A percentile compares a stretch with the other conserved stretches of the same genome.
Conservation (phyloP, 2,329 filamentous ascomycete species). For the Fusarium oligoseptatum region DNA sequence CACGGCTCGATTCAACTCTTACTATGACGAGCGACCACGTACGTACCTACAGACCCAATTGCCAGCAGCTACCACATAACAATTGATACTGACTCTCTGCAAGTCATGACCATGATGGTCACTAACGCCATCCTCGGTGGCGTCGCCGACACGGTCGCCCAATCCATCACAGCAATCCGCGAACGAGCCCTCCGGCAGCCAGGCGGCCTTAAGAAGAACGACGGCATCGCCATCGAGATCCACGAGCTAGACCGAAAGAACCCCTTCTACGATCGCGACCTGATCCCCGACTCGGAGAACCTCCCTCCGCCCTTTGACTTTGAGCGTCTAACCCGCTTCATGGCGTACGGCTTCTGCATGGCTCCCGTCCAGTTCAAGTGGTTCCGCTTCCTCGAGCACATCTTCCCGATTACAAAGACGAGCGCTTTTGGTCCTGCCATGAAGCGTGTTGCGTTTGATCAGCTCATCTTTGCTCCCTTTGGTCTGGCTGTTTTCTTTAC, state of each 20-base stretch:
- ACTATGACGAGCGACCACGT: slow-evolving; percentile 92
- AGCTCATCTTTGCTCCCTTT: slow-evolving; percentile 91
- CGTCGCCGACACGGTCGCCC: slow-evolving; percentile 95
- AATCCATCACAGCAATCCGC: slow-evolving; percentile 88
- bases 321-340: slow-evolving; percentile 92
- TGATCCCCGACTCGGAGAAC: slow-evolving; percentile 72
- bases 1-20: slow-evolving; percentile 89
- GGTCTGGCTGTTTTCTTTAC: slow-evolving; percentile 92
- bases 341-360: slow-evolving; percentile 98
- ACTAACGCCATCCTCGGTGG: slow-evolving; percentile 97
- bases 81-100: slow-evolving; percentile 19
- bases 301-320: slow-evolving; percentile 93
- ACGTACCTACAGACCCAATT: slow-evolving; percentile 48
- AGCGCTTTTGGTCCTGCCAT: slow-evolving; percentile 81
- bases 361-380: slow-evolving; percentile 95
- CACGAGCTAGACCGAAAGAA: slow-evolving; percentile 88
- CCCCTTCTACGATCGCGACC: slow-evolving; percentile 72
- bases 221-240: slow-evolving; percentile 87
- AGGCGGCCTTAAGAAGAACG: slow-evolving; percentile 71
- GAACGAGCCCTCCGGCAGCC: slow-evolving; percentile 74
- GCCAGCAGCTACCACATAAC: background rate
- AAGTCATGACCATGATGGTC: slow-evolving; percentile 98
- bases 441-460: slow-evolving; percentile 92
- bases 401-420: slow-evolving; percentile 87
- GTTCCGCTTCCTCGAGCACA: slow-evolving; percentile 86